Conservation (phyloP, 179 eudicot genomes). For the Drosera spatulata region DNA sequence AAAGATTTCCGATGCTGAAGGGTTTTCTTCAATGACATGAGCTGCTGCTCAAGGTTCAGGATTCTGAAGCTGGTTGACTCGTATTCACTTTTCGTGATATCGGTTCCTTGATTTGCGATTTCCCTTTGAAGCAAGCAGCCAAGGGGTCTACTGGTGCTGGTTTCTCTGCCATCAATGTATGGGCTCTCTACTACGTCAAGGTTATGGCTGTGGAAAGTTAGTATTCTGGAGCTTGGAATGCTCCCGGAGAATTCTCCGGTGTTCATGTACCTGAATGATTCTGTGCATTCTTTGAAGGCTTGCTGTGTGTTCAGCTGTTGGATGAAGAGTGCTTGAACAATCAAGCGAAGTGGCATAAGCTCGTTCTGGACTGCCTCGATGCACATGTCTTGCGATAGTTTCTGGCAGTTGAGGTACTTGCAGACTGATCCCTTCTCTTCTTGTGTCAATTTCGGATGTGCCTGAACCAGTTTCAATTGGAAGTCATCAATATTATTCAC, state of each 20-base stretch:
- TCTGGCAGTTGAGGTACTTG: constrained; percentile 72
- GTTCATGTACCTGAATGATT: constrained; percentile 59
- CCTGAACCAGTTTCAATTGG: constrained; percentile 19
- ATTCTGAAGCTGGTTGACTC: constrained; percentile 83
- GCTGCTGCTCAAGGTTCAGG: constrained; percentile 69
- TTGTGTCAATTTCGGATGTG: constrained; percentile 50
- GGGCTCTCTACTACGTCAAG: constrained; percentile 39
- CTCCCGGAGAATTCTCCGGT: constrained; percentile 55
- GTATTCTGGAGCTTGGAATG: constrained; percentile 47
- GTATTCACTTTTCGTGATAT: constrained; percentile 34
- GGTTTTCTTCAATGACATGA: constrained; percentile 47
- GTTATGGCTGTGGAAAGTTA: constrained; percentile 42
- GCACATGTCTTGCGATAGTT: constrained; percentile 73
- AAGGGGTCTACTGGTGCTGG: constrained; percentile 21
- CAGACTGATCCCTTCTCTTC: constrained; percentile 62
- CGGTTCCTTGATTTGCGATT: constrained; percentile 13
- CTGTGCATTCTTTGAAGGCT: constrained; percentile 76
- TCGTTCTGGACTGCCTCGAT: constrained; percentile 88
- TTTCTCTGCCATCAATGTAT: constrained; percentile 29
- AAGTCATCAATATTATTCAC: too few species aligned
- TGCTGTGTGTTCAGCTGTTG: constrained; percentile 84
- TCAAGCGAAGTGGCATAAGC: constrained; percentile 73
- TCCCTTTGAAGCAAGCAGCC: constrained; percentile 38
- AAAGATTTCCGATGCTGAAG: constrained; percentile 30
- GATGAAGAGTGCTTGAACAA: constrained; percentile 75